Conservation (phyloP, 139 green algal genomes). For the Raphidocelis subcapitata region DNA sequence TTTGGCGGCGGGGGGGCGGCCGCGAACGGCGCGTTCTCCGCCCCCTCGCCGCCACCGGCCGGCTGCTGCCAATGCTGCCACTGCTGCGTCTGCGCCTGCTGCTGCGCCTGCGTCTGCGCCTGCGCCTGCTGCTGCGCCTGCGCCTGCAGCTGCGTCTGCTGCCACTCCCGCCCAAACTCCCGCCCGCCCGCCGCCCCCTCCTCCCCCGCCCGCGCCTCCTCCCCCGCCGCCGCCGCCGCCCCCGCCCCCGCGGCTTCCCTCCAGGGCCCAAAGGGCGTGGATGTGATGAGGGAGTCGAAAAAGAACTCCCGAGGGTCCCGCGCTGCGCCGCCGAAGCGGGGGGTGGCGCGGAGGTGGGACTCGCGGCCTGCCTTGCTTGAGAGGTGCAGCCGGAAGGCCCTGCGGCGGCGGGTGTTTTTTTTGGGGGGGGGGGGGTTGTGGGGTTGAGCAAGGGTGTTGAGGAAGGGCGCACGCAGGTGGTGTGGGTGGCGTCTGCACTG, state of each 20-base stretch:
- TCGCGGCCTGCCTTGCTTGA: conserved; percentile 64
- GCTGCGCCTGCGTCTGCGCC: not conserved
- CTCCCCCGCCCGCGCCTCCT: not conserved
- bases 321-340: conserved; percentile 25
- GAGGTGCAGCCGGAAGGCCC: conserved; percentile 65
- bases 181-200: not conserved
- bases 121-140: not conserved
- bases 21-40: no score
- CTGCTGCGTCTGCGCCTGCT: not conserved
- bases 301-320: not conserved
- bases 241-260: not conserved
- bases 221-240: not conserved
- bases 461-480: no score
- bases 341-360: conserved; percentile 39
- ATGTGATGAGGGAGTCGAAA: not conserved
- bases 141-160: conserved; percentile 14
- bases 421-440: not conserved
- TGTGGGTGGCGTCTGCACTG: no score
- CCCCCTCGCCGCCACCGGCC: no score
- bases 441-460: not conserved
- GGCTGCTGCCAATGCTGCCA: conserved; percentile 30
- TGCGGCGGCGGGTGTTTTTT: conserved; percentile 10
- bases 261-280: no score
- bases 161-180: not conserved
- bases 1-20: no score